These are phyloP conservation scores for Dryas integrifolia DNA, from an alignment of 331 rosid genomes.

Conservation along the genomic window DNA sequence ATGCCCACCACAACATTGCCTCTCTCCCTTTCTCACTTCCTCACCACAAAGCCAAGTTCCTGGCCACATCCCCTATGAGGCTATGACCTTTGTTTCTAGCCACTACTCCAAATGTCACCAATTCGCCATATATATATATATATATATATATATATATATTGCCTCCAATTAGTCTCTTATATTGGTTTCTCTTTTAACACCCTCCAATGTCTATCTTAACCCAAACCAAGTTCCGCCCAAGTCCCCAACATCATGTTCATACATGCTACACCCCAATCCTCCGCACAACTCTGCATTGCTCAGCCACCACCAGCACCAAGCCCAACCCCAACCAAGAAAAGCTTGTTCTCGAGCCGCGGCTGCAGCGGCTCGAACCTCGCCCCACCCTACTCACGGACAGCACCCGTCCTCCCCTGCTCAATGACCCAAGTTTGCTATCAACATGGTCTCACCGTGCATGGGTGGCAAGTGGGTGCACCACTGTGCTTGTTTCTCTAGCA, in stretches of 20 bases:
- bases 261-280: neutral
- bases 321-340: conserved; percentile 19
- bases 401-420: conserved; percentile 19
- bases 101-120: conserved; percentile 20
- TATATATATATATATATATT: neutral
- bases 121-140: neutral
- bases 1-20: conserved; percentile 37
- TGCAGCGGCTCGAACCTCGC: neutral
- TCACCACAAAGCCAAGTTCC: conserved; percentile 25
- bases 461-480: conserved; percentile 50
- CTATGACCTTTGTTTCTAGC: conserved; percentile 6
- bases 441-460: conserved; percentile 49
- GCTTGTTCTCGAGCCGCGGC: conserved; percentile 26
- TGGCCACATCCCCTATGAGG: no score
- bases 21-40: conserved; percentile 8
- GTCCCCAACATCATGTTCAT: conserved; percentile 27
- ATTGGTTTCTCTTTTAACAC: conserved; percentile 26
- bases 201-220: conserved; percentile 54
- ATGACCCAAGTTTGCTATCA: conserved; percentile 42
- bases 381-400: neutral
- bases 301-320: conserved; percentile 25
- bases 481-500: conserved; percentile 40
- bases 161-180: neutral
- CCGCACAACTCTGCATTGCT: conserved; percentile 25
- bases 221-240: conserved; percentile 43